Base-by-base conservation (phyloP, 305 asterid species). In the Fraxinus sp. region DNA sequence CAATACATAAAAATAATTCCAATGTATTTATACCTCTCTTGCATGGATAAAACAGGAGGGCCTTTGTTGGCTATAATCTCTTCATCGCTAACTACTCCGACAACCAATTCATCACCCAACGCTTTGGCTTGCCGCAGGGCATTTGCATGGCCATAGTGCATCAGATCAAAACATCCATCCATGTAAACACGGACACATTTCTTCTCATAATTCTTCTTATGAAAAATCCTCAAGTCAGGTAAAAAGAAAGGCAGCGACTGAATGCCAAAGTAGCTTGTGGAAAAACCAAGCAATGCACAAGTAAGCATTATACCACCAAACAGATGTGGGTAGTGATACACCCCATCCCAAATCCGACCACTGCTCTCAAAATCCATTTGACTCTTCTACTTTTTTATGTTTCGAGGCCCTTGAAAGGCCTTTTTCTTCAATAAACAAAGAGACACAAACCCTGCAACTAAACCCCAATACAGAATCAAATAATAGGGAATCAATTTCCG, bases 111-210 rank as follows among this genome's bases (percentile, higher is more conserved):
- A 89, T 96, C 98, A 43, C 98, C 98, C 88, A 94, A 81, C 3
- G 92, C 94, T 87, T 93, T 96, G 2, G 99, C 98, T 89, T 96
- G 99, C 83, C 98, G 91, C 90, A 96, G 82, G 20, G 98, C 98
- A 82, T 94, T 94, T 52, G 99, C 99, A 82, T 96, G 99, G 81
- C 99, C 98, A 79, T 96, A 96, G 86, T 96, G 99, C 99, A 96
- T 96, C 39, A 96, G 91, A 87, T 96, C 99, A 83, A 94, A 96
- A 80, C 99, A 96, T 49, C 98, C 99, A 88, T 96, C 99, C 97
- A 96, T 94, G 84, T 94, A 96, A 72, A 96, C 99, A 84, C 97
- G 98, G 49, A 92, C 84, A 20, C 87, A 89, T 87, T 89, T 91
- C 89, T 91, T 93, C 26, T 85, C 81, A 30, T 84, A 80, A 77